Evolutionary conservation across 2,329 filamentous ascomycete genomes (phyloP).

Genomic region (Aureobasidium pullulans): DNA sequence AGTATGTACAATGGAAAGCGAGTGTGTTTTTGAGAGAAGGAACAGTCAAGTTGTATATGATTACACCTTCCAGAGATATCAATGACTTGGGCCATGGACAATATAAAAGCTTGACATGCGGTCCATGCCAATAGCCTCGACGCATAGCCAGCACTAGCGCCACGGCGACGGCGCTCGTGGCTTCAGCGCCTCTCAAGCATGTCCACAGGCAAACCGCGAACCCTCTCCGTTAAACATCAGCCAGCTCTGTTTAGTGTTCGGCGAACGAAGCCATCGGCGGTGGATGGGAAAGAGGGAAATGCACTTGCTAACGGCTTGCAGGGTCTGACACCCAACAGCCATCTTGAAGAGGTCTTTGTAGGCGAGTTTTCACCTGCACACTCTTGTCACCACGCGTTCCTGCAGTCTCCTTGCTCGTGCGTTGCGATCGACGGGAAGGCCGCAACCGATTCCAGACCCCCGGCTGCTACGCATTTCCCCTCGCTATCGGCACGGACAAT

Average conservation of each 20-base stretch:
- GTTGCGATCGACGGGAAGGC: background rate
- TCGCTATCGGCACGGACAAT: background rate
- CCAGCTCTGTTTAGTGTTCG: background rate
- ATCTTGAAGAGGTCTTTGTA: background rate
- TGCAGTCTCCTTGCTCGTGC: conserved; percentile 2
- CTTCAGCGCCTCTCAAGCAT: conserved; percentile 5
- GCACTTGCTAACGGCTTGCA: background rate
- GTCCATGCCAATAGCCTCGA: conserved; percentile 10
- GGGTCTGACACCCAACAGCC: background rate
- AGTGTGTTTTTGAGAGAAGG: background rate
- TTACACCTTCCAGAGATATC: background rate
- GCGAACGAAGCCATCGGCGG: background rate
- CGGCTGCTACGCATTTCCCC: background rate
- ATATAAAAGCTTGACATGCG: conserved; percentile 10
- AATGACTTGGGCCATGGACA: background rate
- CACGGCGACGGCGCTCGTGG: background rate
- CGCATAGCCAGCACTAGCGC: conserved; percentile 11
- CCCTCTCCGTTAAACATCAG: background rate
- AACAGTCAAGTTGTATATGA: background rate
- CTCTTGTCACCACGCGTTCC: background rate
- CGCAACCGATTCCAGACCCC: background rate
- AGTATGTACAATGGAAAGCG: background rate
- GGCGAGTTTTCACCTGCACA: background rate
- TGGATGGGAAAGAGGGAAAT: background rate
- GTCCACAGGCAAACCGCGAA: background rate